Evolutionary conservation across 139 green algal species (phyloP).

Genomic region (Gonium pectorale): DNA sequence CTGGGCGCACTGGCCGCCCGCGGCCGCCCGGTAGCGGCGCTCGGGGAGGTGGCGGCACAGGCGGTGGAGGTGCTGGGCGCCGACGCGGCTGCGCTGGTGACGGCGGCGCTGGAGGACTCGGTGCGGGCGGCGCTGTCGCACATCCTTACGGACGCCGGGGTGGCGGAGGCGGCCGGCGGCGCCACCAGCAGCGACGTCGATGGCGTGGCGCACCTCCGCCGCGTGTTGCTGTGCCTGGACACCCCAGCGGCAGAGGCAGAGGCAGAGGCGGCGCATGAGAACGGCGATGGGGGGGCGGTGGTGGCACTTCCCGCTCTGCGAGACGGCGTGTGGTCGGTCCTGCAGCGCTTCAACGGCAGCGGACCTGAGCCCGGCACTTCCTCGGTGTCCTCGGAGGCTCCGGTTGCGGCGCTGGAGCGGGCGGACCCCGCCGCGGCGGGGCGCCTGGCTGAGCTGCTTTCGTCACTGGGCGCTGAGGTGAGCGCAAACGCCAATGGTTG

Average conservation of each 20-base stretch:
- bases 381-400: no score
- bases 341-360: slow-evolving; percentile 38
- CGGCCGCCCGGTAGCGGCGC: not conserved
- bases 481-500: not conserved
- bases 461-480: not conserved
- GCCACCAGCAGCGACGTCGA: not conserved
- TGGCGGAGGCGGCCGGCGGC: not conserved
- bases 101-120: not conserved
- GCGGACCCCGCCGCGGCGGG: not conserved
- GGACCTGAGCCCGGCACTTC: no score
- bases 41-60: not conserved
- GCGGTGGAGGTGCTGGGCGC: not conserved
- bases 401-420: not conserved
- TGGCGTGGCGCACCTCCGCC: not conserved
- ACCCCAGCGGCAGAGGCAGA: not conserved
- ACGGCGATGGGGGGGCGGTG: not conserved
- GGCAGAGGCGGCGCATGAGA: not conserved
- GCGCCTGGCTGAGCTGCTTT: slow-evolving; percentile 15
- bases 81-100: not conserved
- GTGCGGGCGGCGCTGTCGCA: not conserved
- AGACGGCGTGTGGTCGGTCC: not conserved
- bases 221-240: slow-evolving; percentile 10
- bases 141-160: not conserved
- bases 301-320: not conserved
- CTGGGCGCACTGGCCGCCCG: slow-evolving; percentile 3